These are phyloP conservation scores for Cadophora luteo-olivacea DNA, from an alignment of 2,329 filamentous ascomycete genomes.

Conservation along the genomic window DNA sequence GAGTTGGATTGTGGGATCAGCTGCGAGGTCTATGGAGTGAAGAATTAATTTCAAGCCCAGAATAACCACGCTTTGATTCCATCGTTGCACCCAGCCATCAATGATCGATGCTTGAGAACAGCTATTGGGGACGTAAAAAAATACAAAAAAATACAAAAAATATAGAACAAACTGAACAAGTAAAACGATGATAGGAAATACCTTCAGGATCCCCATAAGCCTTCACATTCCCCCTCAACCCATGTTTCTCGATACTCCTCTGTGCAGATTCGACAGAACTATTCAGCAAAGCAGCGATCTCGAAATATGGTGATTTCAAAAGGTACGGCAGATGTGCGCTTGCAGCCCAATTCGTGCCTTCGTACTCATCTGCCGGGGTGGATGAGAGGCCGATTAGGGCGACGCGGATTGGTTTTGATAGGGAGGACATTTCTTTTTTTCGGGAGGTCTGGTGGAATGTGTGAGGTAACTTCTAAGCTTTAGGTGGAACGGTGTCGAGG, in stretches of 20 bases:
- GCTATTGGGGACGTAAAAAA: too few relatives aligned
- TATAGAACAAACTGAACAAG: too few relatives aligned
- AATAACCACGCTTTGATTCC: too few relatives aligned
- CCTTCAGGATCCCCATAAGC: conserved; percentile 57
- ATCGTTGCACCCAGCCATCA: too few relatives aligned
- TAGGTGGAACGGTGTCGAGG: too few relatives aligned
- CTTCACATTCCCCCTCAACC: conserved; percentile 50
- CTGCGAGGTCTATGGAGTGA: conserved; percentile 48
- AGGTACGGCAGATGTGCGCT: conserved; percentile 66
- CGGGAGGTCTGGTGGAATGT: too few relatives aligned
- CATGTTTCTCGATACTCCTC: conserved; percentile 51
- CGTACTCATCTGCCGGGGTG: neutral
- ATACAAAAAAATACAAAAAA: neutral
- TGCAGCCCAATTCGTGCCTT: conserved; percentile 53
- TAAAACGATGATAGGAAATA: too few relatives aligned
- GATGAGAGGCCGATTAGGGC: conserved; percentile 5
- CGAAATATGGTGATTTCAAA: conserved; percentile 52
- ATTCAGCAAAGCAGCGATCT: conserved; percentile 60
- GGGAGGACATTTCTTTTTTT: neutral
- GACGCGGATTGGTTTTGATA: conserved; percentile 1
- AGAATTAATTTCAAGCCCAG: too few relatives aligned
- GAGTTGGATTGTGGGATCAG: conserved; percentile 58
- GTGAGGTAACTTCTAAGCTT: too few relatives aligned
- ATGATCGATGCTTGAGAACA: too few relatives aligned
- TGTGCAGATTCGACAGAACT: conserved; percentile 53